These are phyloP conservation scores for Leccinum proliferum DNA, from an alignment of 1,284 basidiomycete genomes.

Conservation along the genomic window DNA sequence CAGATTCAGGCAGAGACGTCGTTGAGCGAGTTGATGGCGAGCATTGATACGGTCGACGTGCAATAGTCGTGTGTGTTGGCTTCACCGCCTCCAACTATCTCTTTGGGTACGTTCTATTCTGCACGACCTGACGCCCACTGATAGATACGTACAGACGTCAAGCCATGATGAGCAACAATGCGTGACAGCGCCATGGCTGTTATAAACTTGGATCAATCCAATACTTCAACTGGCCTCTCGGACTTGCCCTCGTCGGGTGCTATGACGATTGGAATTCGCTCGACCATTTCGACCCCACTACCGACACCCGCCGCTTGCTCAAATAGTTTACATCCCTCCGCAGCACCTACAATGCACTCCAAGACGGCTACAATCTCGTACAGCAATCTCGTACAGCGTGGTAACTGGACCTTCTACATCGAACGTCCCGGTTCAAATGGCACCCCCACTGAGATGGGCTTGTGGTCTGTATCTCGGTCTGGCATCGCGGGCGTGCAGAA, in stretches of 20 bases:
- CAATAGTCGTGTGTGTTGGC: not conserved
- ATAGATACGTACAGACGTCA: conserved; percentile 59
- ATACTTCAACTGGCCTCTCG: conserved; percentile 86
- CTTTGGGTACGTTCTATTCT: conserved; percentile 54
- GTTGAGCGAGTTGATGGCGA: too few relatives aligned
- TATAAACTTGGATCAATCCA: conserved; percentile 84
- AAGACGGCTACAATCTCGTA: conserved; percentile 75
- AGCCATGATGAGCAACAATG: conserved; percentile 79
- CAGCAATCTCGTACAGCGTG: conserved; percentile 45
- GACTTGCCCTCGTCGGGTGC: conserved; percentile 74
- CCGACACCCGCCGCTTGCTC: conserved; percentile 68
- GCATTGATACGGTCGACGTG: too few relatives aligned
- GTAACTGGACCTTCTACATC: conserved; percentile 79
- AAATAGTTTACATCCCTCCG: conserved; percentile 71
- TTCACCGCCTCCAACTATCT: conserved; percentile 85
- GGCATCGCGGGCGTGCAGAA: conserved; percentile 52
- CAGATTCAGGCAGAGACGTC: too few relatives aligned
- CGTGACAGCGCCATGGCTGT: conserved; percentile 91
- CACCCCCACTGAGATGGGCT: conserved; percentile 77
- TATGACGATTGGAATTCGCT: conserved; percentile 84
- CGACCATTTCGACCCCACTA: conserved; percentile 90
- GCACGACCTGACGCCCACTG: not conserved
- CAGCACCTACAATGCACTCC: conserved; percentile 60
- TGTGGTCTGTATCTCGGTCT: conserved; percentile 75
- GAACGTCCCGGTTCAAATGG: conserved; percentile 78